Base-by-base conservation (phyloP, 2,329 filamentous ascomycete species). In the Arthrinium phaeospermum region DNA sequence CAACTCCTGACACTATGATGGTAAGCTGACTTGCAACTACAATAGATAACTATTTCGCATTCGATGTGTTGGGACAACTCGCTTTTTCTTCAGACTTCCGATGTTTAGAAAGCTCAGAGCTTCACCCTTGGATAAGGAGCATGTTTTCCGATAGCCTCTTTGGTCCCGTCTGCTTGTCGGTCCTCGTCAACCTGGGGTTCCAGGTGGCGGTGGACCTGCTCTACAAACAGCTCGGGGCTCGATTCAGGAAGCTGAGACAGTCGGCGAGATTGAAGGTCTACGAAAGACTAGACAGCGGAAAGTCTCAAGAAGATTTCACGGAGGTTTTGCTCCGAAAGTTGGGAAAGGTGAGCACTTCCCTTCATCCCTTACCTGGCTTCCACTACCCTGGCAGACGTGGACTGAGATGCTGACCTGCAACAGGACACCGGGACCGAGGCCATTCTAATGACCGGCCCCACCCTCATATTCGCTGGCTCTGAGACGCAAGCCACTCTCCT, bases 401-500 rank as follows among this genome's bases (percentile, higher is more conserved):
- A 10, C 47, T 51, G 8, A 51, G 3, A n/a, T 24, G 0, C 10
- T 3, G 47, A 12, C 4, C 13, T 34, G 13, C 37, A 10, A 53
- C 30, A 71, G 70, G 70, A 64, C 0, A 22, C 67, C 2, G 49
- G 51, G 3, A 49, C 64, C 16, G 68, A 68, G n/a, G 70, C 72
- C 19, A 46, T 73, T n/a, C 68, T 68, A 22, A 68, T 68, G 22
- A 73, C 70, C 45, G 44, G 68, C 47, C 68, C 53, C 44, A 46
- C 72, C 22, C 53, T 74, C 10, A 72, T 72, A 22, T 67, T 72
- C n/a, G 85, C 83, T 0, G 85, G 85, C 0, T 82, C 80, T 5
- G 85, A 87, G 72, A 87, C 86, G 0, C 87, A 84, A 0, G 85
- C 85, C 0, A 85, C 85, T 0, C 76, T 82, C 1, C 76, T 87